These are phyloP conservation scores for Agaricus subrufescens DNA, from an alignment of 768 basidiomycete species.

Conservation along the genomic window DNA sequence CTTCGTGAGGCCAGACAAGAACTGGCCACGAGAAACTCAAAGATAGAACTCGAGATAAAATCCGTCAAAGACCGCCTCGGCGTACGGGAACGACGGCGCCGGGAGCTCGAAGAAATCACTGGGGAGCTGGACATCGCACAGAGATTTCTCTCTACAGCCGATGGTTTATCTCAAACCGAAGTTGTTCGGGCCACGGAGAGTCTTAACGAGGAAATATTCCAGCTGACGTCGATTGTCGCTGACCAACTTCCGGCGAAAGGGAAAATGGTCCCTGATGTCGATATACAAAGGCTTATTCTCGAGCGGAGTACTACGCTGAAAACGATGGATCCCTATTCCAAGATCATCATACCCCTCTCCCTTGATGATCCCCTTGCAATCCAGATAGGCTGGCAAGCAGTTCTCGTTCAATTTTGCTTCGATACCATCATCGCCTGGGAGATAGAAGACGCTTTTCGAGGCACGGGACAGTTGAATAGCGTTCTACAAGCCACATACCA, in stretches of 20 bases:
- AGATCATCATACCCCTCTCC: background rate
- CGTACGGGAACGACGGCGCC: constrained; percentile 16
- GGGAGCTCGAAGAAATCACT: constrained; percentile 24
- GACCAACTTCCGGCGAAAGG: constrained; percentile 18
- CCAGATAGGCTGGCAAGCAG: constrained; percentile 9
- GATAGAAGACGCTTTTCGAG: background rate
- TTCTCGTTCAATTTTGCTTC: background rate
- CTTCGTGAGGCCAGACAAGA: background rate
- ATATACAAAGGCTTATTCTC: background rate
- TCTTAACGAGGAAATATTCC: constrained; percentile 45
- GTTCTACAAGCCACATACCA: background rate
- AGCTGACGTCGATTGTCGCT: constrained; percentile 39
- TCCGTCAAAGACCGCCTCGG: constrained; percentile 16
- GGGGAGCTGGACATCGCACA: constrained; percentile 37
- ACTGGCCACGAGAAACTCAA: background rate
- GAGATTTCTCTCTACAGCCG: constrained; percentile 38
- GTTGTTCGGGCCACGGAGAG: constrained; percentile 31
- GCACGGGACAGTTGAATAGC: background rate
- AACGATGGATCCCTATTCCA: background rate
- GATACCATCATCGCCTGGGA: background rate
- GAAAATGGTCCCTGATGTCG: background rate
- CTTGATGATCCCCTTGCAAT: constrained; percentile 2
- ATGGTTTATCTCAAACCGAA: constrained; percentile 39
- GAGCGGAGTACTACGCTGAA: background rate
- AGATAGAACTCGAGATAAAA: constrained; percentile 13